Conservation (phyloP, 306 rosid species). For the Quercus berberidifolia region DNA sequence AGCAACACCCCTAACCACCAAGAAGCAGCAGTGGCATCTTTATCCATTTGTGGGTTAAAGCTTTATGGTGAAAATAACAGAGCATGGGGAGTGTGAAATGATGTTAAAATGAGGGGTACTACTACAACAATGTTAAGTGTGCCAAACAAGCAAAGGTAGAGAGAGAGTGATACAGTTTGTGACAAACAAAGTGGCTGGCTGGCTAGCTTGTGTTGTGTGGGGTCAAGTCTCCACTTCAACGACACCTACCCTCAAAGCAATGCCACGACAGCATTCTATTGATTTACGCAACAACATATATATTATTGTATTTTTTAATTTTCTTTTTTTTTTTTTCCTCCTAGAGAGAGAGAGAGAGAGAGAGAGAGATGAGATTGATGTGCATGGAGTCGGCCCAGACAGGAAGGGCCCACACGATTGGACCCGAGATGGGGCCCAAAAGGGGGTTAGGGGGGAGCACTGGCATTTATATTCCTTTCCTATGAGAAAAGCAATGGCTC, state of each 20-base stretch:
- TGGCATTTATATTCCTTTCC: constrained; percentile 72
- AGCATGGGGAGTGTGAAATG: constrained; percentile 53
- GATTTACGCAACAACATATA: constrained; percentile 62
- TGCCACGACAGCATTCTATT: constrained; percentile 61
- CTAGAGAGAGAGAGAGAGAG: neutral
- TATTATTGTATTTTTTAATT: neutral
- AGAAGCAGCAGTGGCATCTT: constrained; percentile 32
- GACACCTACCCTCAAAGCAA: constrained; percentile 63
- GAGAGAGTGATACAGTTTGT: constrained; percentile 17
- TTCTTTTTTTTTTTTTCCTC: neutral
- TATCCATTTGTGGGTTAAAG: constrained; percentile 48
- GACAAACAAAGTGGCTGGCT: constrained; percentile 45
- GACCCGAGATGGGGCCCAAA: constrained; percentile 67
- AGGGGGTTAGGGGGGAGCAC: constrained; percentile 27
- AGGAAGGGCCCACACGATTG: constrained; percentile 71
- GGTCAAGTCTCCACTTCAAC: constrained; percentile 66
- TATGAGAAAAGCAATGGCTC: constrained; percentile 67
- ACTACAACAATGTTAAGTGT: constrained; percentile 48
- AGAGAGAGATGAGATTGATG: too few species aligned
- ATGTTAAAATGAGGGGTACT: constrained; percentile 33
- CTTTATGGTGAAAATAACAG: constrained; percentile 66
- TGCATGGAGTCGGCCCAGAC: constrained; percentile 43
- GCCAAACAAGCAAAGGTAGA: constrained; percentile 64
- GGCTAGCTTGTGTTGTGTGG: constrained; percentile 31
- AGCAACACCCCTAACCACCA: constrained; percentile 60